Evolutionary conservation across 306 rosid genomes (phyloP).

Genomic region (Rosa persica): DNA sequence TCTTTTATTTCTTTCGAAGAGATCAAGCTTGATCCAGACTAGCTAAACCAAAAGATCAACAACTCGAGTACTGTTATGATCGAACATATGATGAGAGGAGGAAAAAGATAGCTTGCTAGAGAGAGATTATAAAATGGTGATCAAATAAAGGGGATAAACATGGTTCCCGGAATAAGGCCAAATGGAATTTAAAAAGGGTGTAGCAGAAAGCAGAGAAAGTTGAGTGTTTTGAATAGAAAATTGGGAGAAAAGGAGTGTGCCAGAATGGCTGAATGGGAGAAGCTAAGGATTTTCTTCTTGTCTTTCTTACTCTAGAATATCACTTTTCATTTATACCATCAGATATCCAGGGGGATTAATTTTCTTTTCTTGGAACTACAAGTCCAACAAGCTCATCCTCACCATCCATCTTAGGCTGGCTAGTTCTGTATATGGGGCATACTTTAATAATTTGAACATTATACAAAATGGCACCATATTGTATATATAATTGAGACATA

Average conservation of each 20-base stretch:
- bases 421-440: background rate
- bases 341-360: constrained; percentile 18
- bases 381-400: constrained; percentile 16
- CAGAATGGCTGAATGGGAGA: constrained; percentile 49
- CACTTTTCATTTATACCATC: constrained; percentile 23
- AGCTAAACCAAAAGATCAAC: background rate
- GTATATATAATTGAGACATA: background rate
- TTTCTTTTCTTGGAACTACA: constrained; percentile 29
- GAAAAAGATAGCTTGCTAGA: constrained; percentile 15
- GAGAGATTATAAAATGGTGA: constrained; percentile 25
- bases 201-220: constrained; percentile 29
- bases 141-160: constrained; percentile 39
- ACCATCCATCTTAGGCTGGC: constrained; percentile 1
- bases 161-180: constrained; percentile 44
- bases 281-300: constrained; percentile 69
- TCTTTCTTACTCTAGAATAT: constrained; percentile 60
- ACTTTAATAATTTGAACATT: constrained; percentile 9
- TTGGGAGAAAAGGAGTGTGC: constrained; percentile 44
- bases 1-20: constrained; percentile 20
- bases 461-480: background rate
- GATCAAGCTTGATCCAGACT: background rate
- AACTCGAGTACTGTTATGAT: background rate
- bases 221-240: constrained; percentile 35
- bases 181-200: constrained; percentile 31
- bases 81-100: constrained; percentile 2